These are phyloP conservation scores for Gaeumannomyces tritici DNA, from an alignment of 2,329 filamentous ascomycete species.

Conservation along the genomic window DNA sequence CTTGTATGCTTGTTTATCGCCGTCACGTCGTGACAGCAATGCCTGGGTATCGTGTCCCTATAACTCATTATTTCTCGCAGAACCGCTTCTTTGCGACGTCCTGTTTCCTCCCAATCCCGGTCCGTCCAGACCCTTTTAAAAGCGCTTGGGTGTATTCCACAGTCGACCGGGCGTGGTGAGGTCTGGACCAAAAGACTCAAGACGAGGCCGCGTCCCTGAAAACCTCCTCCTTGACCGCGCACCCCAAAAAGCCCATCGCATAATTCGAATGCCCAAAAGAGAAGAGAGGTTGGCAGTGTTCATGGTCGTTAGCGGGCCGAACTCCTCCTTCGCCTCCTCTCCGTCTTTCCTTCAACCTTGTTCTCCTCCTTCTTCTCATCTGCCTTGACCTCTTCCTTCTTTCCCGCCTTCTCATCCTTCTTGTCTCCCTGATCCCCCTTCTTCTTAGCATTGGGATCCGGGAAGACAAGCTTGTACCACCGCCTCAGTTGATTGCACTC, in stretches of 20 bases:
- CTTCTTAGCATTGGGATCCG: neutral
- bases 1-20: neutral
- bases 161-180: neutral
- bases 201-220: neutral
- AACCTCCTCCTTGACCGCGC: neutral
- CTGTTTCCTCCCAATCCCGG: neutral
- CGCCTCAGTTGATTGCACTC: neutral
- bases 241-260: neutral
- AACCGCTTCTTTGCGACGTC: too few relatives aligned
- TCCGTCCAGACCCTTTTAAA: too few relatives aligned
- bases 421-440: too few relatives aligned
- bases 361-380: neutral
- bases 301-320: neutral
- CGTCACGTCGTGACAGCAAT: neutral
- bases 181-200: neutral
- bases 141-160: neutral
- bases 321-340: neutral
- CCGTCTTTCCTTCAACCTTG: neutral
- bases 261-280: neutral
- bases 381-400: neutral
- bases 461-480: neutral
- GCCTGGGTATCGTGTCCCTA: neutral
- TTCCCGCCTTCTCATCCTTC: too few relatives aligned
- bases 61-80: neutral
- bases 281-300: neutral